Evolutionary conservation across 2,329 filamentous ascomycete species (phyloP).

Genomic region (Neospermospora avenae): DNA sequence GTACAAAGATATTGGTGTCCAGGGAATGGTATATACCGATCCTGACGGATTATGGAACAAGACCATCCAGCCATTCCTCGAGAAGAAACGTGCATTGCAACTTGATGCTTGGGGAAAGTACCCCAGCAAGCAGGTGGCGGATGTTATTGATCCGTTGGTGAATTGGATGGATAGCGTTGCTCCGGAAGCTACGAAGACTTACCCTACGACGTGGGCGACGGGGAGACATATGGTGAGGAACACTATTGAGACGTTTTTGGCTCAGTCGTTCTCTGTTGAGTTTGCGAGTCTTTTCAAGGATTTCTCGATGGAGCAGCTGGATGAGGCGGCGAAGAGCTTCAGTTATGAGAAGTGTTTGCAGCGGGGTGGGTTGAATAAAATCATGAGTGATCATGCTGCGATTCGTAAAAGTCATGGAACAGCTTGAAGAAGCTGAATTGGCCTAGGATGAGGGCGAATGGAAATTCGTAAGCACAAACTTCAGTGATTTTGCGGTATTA

Average conservation of each 20-base stretch:
- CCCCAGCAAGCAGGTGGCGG: conserved; percentile 32
- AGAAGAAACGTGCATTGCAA: conserved; percentile 52
- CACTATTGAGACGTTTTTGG: conserved; percentile 47
- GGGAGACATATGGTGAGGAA: conserved; percentile 45
- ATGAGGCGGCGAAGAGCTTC: conserved; percentile 46
- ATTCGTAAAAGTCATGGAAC: neutral
- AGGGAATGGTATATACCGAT: conserved; percentile 50
- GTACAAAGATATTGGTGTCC: conserved; percentile 55
- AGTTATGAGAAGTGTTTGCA: conserved; percentile 49
- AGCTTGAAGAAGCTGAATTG: neutral
- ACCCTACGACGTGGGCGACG: conserved; percentile 44
- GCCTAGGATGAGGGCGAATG: neutral
- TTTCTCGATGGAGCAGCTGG: conserved; percentile 49
- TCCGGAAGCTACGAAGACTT: conserved; percentile 29
- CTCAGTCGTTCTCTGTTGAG: conserved; percentile 50
- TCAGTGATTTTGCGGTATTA: neutral
- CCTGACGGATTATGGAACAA: conserved; percentile 46
- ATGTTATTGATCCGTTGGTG: conserved; percentile 15
- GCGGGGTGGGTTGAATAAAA: conserved; percentile 37
- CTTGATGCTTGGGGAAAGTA: conserved; percentile 54
- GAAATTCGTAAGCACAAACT: neutral
- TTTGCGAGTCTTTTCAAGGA: conserved; percentile 52
- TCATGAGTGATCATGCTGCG: conserved; percentile 26
- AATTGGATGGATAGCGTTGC: conserved; percentile 44
- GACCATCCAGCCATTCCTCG: conserved; percentile 48